These are phyloP conservation scores for Hanseniaspora meyeri DNA, from an alignment of 805 yeast genomes.

Conservation along the genomic window DNA sequence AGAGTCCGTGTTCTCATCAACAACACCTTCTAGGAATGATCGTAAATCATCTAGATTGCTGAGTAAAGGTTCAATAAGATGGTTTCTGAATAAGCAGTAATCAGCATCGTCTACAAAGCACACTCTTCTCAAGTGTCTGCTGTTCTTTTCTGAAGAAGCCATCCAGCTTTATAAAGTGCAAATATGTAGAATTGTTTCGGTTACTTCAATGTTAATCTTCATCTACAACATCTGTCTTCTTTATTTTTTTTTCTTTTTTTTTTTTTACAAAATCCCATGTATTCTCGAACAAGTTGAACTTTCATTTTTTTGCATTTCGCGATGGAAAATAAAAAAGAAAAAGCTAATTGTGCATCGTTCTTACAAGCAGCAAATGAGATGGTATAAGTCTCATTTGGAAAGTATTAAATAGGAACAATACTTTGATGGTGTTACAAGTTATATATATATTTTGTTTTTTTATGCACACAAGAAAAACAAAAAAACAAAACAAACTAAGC, in stretches of 20 bases:
- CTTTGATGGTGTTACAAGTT: no score
- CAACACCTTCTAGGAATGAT: neutral
- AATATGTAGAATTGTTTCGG: neutral
- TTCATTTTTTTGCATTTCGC: no score
- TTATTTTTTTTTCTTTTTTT: neutral
- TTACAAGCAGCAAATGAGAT: no score
- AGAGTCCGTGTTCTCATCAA: neutral
- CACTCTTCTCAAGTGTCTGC: slow-evolving; percentile 2
- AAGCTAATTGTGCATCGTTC: no score
- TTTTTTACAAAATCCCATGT: no score
- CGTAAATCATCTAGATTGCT: neutral
- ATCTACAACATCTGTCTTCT: neutral
- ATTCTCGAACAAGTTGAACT: no score
- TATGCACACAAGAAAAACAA: no score
- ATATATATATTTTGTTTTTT: no score
- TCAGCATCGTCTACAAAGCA: neutral
- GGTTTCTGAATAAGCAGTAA: neutral
- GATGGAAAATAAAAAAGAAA: no score
- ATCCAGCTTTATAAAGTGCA: neutral
- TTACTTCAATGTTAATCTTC: neutral
- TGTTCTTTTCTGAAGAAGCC: neutral
- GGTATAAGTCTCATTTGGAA: no score
- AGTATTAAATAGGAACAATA: no score
- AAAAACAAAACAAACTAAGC: slow-evolving; percentile 16
- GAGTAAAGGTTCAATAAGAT: slow-evolving; percentile 2